Evolutionary conservation across 176 grass and related monocot genomes (phyloP).

Genomic region (Guadua angustifolia): DNA sequence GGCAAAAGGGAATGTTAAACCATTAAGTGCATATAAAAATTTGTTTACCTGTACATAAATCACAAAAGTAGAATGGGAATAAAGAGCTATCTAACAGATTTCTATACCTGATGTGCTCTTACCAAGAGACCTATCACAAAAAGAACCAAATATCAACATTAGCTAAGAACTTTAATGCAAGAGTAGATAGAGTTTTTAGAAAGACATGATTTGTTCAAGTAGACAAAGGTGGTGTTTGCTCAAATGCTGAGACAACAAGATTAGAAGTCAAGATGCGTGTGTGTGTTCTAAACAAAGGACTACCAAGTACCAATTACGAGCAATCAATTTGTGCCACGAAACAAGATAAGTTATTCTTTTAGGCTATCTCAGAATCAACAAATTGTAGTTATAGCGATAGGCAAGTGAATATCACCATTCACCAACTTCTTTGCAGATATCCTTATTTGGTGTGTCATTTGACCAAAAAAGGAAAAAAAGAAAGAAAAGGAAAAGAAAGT

Average conservation of each 20-base stretch:
- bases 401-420: background rate
- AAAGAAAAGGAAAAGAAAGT: background rate
- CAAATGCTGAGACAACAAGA: constrained; percentile 32
- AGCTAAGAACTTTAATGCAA: constrained; percentile 13
- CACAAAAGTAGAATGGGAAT: background rate
- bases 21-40: background rate
- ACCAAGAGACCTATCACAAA: constrained; percentile 60
- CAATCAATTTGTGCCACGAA: constrained; percentile 7
- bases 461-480: background rate
- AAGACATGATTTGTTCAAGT: constrained; percentile 6
- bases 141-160: background rate
- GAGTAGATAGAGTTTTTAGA: constrained; percentile 3
- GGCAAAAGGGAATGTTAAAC: background rate
- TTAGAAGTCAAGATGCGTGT: constrained; percentile 20
- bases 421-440: background rate
- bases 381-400: background rate
- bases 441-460: constrained; percentile 6
- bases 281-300: background rate
- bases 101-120: constrained; percentile 63
- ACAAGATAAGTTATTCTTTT: constrained; percentile 1
- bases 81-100: constrained; percentile 18
- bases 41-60: constrained; percentile 1
- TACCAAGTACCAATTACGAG: constrained; percentile 22
- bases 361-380: constrained; percentile 10
- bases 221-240: constrained; percentile 26